phyloP scores from a whole-genome alignment of 345 rosid species.

The Citrus mangshanensis region DNA sequence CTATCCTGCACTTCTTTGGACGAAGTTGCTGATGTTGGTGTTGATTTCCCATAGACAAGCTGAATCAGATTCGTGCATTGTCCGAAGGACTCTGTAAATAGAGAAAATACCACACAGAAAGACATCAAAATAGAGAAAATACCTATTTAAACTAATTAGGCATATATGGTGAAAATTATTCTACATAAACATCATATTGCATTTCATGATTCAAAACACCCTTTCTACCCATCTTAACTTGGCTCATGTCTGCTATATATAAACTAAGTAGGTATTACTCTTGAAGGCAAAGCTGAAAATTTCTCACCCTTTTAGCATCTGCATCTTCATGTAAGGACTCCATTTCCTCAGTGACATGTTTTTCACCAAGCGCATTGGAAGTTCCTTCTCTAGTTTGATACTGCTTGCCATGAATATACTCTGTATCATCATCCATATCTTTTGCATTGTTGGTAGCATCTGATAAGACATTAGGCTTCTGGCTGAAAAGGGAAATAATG shows the following conservation, averaged over 20 bases:
- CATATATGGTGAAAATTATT: not conserved
- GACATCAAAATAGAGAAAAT: not conserved
- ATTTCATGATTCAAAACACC: not conserved
- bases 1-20: constrained; percentile 34
- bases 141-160: not conserved
- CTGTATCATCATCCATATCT: constrained; percentile 24
- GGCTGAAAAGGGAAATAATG: constrained; percentile 61
- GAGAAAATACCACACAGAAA: not conserved
- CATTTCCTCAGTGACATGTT: constrained; percentile 30
- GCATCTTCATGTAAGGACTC: constrained; percentile 40
- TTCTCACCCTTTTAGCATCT: constrained; percentile 18
- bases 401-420: constrained; percentile 24
- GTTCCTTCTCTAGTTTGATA: constrained; percentile 29
- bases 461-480: constrained; percentile 31
- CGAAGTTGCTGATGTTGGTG: constrained; percentile 34
- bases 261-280: not conserved
- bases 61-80: constrained; percentile 65
- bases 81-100: constrained; percentile 68
- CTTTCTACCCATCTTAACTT: not conserved
- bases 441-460: constrained; percentile 32
- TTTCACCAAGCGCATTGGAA: constrained; percentile 27
- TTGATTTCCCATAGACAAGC: constrained; percentile 67
- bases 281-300: not conserved
- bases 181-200: not conserved
- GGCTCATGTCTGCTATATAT: not conserved